A percentile compares a stretch with the other conserved stretches of the same genome.
These are phyloP conservation scores for Arthrocladium fulminans DNA, from an alignment of 2,329 filamentous ascomycete genomes.

Conservation along the genomic window DNA sequence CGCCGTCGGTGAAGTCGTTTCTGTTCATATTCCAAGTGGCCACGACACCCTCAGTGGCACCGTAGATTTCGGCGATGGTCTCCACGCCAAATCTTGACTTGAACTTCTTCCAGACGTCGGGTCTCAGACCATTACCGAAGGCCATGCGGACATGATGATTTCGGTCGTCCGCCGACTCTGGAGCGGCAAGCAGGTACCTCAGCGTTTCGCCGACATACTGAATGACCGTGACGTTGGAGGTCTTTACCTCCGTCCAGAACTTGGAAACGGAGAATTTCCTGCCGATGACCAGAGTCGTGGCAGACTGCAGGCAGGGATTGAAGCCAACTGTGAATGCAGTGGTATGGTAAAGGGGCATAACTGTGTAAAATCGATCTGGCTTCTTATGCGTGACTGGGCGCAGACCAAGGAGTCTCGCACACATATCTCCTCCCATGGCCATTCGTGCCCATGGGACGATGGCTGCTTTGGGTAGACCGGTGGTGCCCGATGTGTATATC, in stretches of 20 bases:
- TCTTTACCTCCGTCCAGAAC: slow-evolving; percentile 65
- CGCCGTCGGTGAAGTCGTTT: slow-evolving; percentile 66
- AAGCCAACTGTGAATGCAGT: slow-evolving; percentile 66
- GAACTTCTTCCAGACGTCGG: slow-evolving; percentile 77
- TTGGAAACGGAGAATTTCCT: slow-evolving; percentile 61
- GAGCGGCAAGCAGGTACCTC: slow-evolving; percentile 61
- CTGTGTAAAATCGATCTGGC: slow-evolving; percentile 66
- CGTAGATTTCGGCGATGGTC: slow-evolving; percentile 71
- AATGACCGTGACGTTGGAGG: slow-evolving; percentile 59
- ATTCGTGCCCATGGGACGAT: slow-evolving; percentile 20
- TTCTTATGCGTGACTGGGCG: slow-evolving; percentile 27
- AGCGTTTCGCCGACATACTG: slow-evolving; percentile 72
- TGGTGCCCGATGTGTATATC: slow-evolving; percentile 94
- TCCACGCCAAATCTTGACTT: slow-evolving; percentile 70
- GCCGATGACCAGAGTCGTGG: slow-evolving; percentile 61
- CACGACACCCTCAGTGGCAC: slow-evolving; percentile 62
- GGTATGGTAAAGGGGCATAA: slow-evolving; percentile 84
- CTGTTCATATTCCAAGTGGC: slow-evolving; percentile 64
- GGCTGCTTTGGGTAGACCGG: slow-evolving; percentile 79
- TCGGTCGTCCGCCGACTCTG: slow-evolving; percentile 59
- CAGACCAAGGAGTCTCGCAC: slow-evolving; percentile 49
- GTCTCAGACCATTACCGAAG: slow-evolving; percentile 76
- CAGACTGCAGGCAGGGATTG: slow-evolving; percentile 48
- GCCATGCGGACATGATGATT: slow-evolving; percentile 65
- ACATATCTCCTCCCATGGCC: slow-evolving; percentile 43